Percentiles rank a stretch among this genome's conserved stretches.
Evolutionary conservation across 2,329 filamentous ascomycete genomes (phyloP).

Genomic region (Colletotrichum caudatum): DNA sequence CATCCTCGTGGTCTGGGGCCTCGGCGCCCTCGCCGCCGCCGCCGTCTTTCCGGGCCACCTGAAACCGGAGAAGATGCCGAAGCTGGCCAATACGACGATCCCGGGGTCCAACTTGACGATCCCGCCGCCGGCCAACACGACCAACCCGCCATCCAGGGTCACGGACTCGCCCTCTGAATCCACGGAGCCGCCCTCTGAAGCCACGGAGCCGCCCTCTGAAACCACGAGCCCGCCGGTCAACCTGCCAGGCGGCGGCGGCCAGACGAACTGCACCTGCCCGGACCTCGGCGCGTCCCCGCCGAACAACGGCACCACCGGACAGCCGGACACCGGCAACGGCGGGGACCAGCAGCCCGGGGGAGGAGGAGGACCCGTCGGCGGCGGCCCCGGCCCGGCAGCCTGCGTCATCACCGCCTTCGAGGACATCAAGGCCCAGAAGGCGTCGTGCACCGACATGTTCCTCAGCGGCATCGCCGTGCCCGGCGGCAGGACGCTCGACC

Average conservation of each 20-base stretch:
- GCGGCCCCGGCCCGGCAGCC: slow-evolving; percentile 41
- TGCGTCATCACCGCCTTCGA: slow-evolving; percentile 69
- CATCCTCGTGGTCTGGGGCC: slow-evolving; percentile 42
- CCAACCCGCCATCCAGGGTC: too few relatives aligned
- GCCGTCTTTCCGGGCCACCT: slow-evolving; percentile 28
- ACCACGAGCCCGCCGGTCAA: too few relatives aligned
- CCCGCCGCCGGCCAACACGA: too few relatives aligned
- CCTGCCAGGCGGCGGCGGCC: too few relatives aligned
- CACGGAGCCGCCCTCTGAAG: too few relatives aligned
- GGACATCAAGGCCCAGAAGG: slow-evolving; percentile 61
- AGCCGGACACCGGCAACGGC: background rate
- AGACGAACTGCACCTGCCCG: background rate
- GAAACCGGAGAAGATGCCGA: too few relatives aligned
- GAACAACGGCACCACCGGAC: background rate
- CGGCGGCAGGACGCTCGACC: slow-evolving; percentile 68
- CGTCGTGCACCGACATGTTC: slow-evolving; percentile 65
- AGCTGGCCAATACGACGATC: background rate
- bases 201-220: too few relatives aligned
- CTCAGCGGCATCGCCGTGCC: slow-evolving; percentile 67
- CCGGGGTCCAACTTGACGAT: too few relatives aligned
- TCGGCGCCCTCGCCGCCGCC: slow-evolving; percentile 45
- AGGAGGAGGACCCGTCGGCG: slow-evolving; percentile 25
- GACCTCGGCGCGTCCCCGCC: background rate
- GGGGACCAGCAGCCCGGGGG: too few relatives aligned
- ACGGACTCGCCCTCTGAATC: too few relatives aligned